Conservation (phyloP, 2,329 filamentous ascomycete genomes). For the Periconia sp. region DNA sequence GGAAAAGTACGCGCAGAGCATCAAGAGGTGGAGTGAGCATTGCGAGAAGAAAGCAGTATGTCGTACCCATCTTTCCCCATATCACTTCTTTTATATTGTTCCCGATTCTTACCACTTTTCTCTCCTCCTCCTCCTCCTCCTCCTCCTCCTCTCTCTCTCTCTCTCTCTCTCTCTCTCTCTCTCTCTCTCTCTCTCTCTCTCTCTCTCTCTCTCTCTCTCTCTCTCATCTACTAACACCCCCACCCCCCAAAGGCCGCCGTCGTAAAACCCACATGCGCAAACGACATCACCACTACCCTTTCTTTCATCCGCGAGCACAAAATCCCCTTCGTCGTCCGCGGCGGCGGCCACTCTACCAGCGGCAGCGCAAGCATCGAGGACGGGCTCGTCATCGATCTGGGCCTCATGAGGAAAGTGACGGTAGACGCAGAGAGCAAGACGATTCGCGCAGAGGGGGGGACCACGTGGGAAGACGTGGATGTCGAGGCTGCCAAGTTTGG, state of each 20-base stretch:
- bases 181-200: no score
- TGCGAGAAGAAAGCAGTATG: constrained; percentile 35
- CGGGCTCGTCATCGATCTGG: constrained; percentile 63
- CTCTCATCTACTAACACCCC: no score
- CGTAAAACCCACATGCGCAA: constrained; percentile 22
- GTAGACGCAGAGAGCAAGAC: constrained; percentile 55
- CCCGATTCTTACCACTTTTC: not conserved
- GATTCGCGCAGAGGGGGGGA: constrained; percentile 59
- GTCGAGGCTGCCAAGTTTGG: constrained; percentile 55
- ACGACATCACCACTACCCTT: constrained; percentile 30
- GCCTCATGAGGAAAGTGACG: constrained; percentile 56
- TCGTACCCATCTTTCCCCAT: not conserved
- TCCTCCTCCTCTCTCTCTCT: no score
- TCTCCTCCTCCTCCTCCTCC: not conserved
- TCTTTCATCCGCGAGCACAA: constrained; percentile 28
- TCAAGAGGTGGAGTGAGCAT: constrained; percentile 36
- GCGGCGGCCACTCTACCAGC: constrained; percentile 63
- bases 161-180: no score
- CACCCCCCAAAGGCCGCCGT: constrained; percentile 36
- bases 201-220: no score
- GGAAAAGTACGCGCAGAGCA: constrained; percentile 30
- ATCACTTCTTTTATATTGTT: not conserved
- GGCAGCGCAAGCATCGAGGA: constrained; percentile 58
- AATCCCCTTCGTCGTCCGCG: constrained; percentile 60
- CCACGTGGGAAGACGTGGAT: constrained; percentile 63